These are phyloP conservation scores for Cylindricascospora bacillispora DNA, from an alignment of 1,139 yeast species.

Conservation along the genomic window DNA sequence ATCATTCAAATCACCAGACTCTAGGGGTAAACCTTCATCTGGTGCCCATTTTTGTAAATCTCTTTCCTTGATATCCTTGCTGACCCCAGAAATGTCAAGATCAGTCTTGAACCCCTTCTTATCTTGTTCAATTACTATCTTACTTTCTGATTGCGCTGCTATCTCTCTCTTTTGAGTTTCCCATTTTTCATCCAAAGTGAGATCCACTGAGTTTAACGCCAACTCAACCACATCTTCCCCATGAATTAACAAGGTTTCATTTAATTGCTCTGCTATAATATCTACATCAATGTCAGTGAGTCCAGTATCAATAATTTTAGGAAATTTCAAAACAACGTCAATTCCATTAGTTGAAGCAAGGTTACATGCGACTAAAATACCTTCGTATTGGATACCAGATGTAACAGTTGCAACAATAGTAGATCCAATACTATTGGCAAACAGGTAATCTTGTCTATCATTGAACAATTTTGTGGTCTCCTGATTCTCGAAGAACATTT, in stretches of 20 bases:
- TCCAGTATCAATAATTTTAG: constrained; percentile 31
- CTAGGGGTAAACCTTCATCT: constrained; percentile 29
- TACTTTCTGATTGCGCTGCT: constrained; percentile 6
- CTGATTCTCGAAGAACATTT: constrained; percentile 15
- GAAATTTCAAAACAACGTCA: constrained; percentile 43
- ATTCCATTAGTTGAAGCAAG: constrained; percentile 30
- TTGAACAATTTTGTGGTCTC: constrained; percentile 26
- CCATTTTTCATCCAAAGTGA: constrained; percentile 17
- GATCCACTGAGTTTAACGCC: constrained; percentile 26
- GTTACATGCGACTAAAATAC: constrained; percentile 40
- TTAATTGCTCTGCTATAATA: constrained; percentile 27
- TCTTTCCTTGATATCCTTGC: constrained; percentile 38
- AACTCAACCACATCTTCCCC: constrained; percentile 56
- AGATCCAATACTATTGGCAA: constrained; percentile 46
- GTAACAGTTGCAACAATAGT: constrained; percentile 45
- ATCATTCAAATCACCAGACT: constrained; percentile 34
- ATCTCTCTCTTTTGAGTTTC: constrained; percentile 11
- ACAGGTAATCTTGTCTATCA: constrained; percentile 38
- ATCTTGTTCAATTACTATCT: constrained; percentile 3
- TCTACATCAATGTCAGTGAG: constrained; percentile 26
- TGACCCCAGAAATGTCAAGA: constrained; percentile 53
- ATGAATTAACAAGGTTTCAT: constrained; percentile 38
- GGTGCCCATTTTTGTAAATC: constrained; percentile 84
- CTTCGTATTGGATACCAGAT: constrained; percentile 49
- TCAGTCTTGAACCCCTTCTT: constrained; percentile 56